These are phyloP conservation scores for Microbotryum intermedium DNA, from an alignment of 1,284 basidiomycete species.

Conservation along the genomic window DNA sequence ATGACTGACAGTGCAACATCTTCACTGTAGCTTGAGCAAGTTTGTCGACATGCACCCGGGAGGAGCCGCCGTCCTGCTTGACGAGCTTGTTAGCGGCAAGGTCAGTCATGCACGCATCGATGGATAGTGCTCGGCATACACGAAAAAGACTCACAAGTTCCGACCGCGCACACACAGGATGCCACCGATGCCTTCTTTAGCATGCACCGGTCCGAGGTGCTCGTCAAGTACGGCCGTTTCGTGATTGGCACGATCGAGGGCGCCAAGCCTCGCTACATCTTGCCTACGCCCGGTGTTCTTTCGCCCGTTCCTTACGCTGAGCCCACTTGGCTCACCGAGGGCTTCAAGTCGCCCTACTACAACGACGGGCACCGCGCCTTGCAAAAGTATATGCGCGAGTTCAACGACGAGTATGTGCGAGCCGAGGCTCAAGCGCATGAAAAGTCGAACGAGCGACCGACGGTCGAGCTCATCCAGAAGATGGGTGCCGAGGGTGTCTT, in stretches of 20 bases:
- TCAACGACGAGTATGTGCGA: constrained; percentile 33
- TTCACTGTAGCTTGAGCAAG: constrained; percentile 47
- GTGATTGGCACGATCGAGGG: constrained; percentile 48
- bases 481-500: constrained; percentile 48
- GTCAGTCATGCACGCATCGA: constrained; percentile 6
- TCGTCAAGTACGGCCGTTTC: constrained; percentile 46
- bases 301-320: constrained; percentile 70
- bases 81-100: constrained; percentile 29
- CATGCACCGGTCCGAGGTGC: constrained; percentile 69
- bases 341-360: constrained; percentile 77
- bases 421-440: constrained; percentile 37
- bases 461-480: constrained; percentile 37
- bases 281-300: constrained; percentile 46
- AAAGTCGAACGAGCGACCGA: constrained; percentile 35
- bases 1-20: no score
- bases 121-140: background rate
- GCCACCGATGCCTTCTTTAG: constrained; percentile 78
- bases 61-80: constrained; percentile 56
- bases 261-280: constrained; percentile 52
- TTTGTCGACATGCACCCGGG: constrained; percentile 76
- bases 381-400: constrained; percentile 37
- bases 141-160: constrained; percentile 33
- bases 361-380: constrained; percentile 45
- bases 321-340: constrained; percentile 69
- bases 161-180: constrained; percentile 56